Base-by-base conservation (phyloP, 331 rosid genomes). In the Malus hybrid region DNA sequence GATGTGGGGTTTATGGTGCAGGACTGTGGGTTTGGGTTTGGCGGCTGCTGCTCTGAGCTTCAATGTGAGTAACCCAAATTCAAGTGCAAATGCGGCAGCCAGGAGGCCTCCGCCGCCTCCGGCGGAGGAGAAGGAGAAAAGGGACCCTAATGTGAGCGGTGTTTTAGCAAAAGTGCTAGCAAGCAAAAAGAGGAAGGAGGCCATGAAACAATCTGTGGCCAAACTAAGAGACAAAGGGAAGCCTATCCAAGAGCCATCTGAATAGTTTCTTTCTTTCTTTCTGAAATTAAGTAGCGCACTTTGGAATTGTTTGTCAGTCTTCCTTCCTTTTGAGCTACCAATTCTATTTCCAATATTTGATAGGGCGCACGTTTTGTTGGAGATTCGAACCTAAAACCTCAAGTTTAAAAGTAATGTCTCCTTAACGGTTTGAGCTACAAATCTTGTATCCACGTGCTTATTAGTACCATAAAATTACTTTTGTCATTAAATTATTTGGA, bases 181-280 rank as follows among this genome's bases (percentile, higher is more conserved):
- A 28, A 88, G 96, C 89, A 92, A 87, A 78, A 88, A 64, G 88
- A 92, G 99, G 83, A 94, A 94, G 89, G 92, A 94, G 63, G 96
- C 97, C 63, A 76, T 94, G 93, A 90, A 90, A 81, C 89, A 86
- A 74, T 63, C 48, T 11, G 5, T 84, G 9, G 91, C 90, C 61
- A 87, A 84, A 78, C 86, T 90, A 12, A 87, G 95, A 85, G 84
- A 85, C 63, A 80, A 75, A 73, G 97, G 99, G 69, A 87, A 87
- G 81, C 5, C 81, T 56, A 4, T 85, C 53, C 3, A 68, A 1
- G 70, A 66, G 36, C 73, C 58, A 30, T 36, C 82, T 5, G 14
- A 61, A 30, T 63, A 30, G 22, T 32, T 28, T n/a, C 34, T 26
- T 61, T 60, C 65, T 61, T 26, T 26, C 19, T 2, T 26, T 61